Percentiles rank a stretch among this genome's conserved stretches.
phyloP scores from a whole-genome alignment of 345 rosid species.

The Boechera retrofracta region DNA sequence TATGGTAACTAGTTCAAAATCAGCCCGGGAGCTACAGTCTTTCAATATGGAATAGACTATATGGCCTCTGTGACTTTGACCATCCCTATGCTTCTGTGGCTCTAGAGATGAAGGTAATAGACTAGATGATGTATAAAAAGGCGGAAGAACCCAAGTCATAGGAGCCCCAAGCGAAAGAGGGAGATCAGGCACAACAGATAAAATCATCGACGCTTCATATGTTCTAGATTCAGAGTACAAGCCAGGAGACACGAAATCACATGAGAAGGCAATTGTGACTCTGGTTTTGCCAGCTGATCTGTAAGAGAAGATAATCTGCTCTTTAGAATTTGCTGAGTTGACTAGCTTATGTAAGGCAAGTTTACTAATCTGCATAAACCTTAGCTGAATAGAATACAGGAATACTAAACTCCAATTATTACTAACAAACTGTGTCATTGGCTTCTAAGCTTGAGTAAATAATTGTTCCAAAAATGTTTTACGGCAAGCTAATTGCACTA shows the following conservation, averaged over 20 bases:
- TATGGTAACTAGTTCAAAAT: slow-evolving; percentile 54
- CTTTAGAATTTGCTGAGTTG: slow-evolving; percentile 34
- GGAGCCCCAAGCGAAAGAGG: slow-evolving; percentile 89
- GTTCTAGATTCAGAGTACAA: slow-evolving; percentile 66
- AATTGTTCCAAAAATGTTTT: neutral
- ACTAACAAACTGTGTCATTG: slow-evolving; percentile 16
- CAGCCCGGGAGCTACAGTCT: slow-evolving; percentile 58
- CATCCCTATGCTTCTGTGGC: slow-evolving; percentile 56
- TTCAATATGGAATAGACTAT: slow-evolving; percentile 71
- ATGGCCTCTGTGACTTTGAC: slow-evolving; percentile 66
- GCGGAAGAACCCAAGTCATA: slow-evolving; percentile 91
- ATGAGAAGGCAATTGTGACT: slow-evolving; percentile 73
- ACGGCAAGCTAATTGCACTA: slow-evolving; percentile 29
- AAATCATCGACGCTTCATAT: slow-evolving; percentile 62
- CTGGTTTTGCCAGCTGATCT: slow-evolving; percentile 81
- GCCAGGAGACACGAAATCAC: slow-evolving; percentile 74
- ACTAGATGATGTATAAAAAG: slow-evolving; percentile 73
- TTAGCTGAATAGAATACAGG: slow-evolving; percentile 28
- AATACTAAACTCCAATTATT: slow-evolving; percentile 28
- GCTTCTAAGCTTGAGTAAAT: slow-evolving; percentile 6
- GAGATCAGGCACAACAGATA: slow-evolving; percentile 79
- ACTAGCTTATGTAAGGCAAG: slow-evolving; percentile 18
- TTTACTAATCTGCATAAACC: slow-evolving; percentile 20
- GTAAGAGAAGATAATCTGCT: slow-evolving; percentile 41
- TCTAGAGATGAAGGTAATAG: slow-evolving; percentile 65